Percentiles rank a stretch among this genome's conserved stretches.
These are phyloP conservation scores for Beauveria australis DNA, from an alignment of 2,329 filamentous ascomycete genomes.

Conservation along the genomic window DNA sequence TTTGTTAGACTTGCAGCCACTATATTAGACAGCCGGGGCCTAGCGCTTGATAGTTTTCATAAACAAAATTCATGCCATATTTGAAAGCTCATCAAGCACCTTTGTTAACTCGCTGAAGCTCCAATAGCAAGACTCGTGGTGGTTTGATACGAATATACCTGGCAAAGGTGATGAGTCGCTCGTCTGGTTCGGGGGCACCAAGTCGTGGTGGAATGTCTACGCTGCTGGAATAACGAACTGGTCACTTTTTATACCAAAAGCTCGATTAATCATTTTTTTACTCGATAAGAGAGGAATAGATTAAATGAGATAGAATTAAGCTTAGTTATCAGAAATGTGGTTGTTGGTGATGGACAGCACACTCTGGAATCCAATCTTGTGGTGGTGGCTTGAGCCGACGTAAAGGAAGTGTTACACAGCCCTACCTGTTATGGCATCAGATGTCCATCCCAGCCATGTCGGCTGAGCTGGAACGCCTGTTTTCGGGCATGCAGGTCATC, in stretches of 20 bases:
- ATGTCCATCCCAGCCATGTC: constrained; percentile 10
- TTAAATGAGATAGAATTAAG: too few relatives aligned
- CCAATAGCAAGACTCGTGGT: too few relatives aligned
- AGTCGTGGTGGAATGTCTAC: not conserved
- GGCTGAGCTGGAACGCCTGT: constrained; percentile 12
- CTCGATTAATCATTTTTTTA: too few relatives aligned
- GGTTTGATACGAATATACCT: too few relatives aligned
- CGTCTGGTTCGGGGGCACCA: not conserved
- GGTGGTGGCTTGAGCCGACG: not conserved
- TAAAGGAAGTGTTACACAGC: constrained; percentile 3
- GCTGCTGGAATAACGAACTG: not conserved
- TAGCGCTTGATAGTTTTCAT: not conserved
- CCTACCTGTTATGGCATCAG: constrained; percentile 5
- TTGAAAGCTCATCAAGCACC: too few relatives aligned
- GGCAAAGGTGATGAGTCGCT: too few relatives aligned
- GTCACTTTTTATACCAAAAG: not conserved
- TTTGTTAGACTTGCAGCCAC: not conserved
- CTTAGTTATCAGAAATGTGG: not conserved
- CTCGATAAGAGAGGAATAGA: too few relatives aligned
- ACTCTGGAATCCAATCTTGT: not conserved
- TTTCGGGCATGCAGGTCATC: constrained; percentile 10
- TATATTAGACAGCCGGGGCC: not conserved
- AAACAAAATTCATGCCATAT: too few relatives aligned
- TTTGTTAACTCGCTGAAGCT: too few relatives aligned
- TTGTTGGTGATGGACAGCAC: not conserved